A percentile compares a stretch with the other conserved stretches of the same genome.
phyloP scores from a whole-genome alignment of 768 basidiomycete species.

The Boletellus ananiceps region DNA sequence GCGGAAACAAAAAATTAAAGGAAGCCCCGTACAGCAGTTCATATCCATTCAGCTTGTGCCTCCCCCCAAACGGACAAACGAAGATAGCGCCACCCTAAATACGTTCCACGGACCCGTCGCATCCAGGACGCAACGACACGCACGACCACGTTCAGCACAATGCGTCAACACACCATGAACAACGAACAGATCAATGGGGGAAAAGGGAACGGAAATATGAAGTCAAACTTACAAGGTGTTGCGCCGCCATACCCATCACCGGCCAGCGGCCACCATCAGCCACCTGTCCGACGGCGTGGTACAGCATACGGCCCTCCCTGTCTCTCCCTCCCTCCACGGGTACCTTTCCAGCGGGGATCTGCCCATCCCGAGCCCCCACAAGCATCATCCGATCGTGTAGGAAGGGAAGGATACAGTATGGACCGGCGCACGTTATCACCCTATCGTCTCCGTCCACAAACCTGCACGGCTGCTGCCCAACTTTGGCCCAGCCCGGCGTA shows the following conservation, averaged over 20 bases:
- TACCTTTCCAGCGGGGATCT: neutral
- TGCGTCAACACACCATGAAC: neutral
- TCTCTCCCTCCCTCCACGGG: slow-evolving; percentile 7
- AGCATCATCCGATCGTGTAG: neutral
- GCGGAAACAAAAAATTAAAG: too few species aligned
- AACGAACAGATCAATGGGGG: neutral
- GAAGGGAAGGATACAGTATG: slow-evolving; percentile 4
- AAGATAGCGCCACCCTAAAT: slow-evolving; percentile 1
- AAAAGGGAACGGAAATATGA: neutral
- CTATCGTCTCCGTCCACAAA: neutral
- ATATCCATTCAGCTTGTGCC: neutral
- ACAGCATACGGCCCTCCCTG: neutral
- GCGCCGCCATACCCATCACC: slow-evolving; percentile 1
- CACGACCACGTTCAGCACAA: neutral
- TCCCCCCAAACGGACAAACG: slow-evolving; percentile 1
- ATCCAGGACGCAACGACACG: neutral
- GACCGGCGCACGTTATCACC: neutral
- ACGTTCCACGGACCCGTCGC: too few species aligned
- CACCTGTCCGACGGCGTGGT: slow-evolving; percentile 1
- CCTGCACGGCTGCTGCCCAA: neutral
- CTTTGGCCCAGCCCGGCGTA: neutral
- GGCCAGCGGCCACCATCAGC: neutral
- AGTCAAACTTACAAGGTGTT: slow-evolving; percentile 1
- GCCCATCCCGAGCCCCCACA: neutral
- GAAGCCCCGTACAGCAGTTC: neutral